Percentiles rank a stretch among this genome's conserved stretches.
phyloP scores from a whole-genome alignment of 805 yeast genomes.

The Saccharomycodes ludwigii region DNA sequence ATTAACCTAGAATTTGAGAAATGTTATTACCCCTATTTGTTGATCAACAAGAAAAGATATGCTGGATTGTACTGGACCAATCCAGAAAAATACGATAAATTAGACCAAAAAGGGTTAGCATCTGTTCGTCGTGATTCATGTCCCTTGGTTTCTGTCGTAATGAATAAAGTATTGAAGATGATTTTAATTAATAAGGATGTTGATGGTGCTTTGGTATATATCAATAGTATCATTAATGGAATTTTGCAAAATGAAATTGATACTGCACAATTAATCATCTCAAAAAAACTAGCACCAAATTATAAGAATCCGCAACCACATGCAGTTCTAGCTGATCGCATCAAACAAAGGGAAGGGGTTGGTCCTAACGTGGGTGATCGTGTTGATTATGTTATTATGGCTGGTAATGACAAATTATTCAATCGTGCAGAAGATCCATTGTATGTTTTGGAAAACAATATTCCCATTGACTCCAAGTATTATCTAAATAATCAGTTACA shows the following conservation, averaged over 20 bases:
- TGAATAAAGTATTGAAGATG: conserved; percentile 76
- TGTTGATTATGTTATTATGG: conserved; percentile 90
- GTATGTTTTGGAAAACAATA: conserved; percentile 79
- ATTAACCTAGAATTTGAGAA: conserved; percentile 94
- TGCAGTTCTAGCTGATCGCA: conserved; percentile 88
- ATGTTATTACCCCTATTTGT: conserved; percentile 85
- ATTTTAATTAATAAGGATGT: conserved; percentile 84
- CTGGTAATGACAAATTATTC: conserved; percentile 72
- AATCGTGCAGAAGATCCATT: conserved; percentile 96
- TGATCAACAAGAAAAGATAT: conserved; percentile 91
- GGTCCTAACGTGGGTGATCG: conserved; percentile 97
- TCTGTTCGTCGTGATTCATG: conserved; percentile 98
- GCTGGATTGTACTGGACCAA: conserved; percentile 96
- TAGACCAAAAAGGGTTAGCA: conserved; percentile 98
- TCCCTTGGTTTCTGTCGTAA: conserved; percentile 84
- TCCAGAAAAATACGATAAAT: conserved; percentile 83
- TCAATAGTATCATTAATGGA: conserved; percentile 80
- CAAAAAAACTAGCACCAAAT: conserved; percentile 85
- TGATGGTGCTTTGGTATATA: conserved; percentile 70
- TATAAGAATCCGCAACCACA: conserved; percentile 97
- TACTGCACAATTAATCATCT: conserved; percentile 83
- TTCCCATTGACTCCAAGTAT: conserved; percentile 90
- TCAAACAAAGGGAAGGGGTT: conserved; percentile 94
- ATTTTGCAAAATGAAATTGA: conserved; percentile 84
- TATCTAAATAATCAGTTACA: conserved; percentile 86